Evolutionary conservation across 192 early-diverging fungal genomes (phyloP).

Genomic region (Helicostylum pulchrum): DNA sequence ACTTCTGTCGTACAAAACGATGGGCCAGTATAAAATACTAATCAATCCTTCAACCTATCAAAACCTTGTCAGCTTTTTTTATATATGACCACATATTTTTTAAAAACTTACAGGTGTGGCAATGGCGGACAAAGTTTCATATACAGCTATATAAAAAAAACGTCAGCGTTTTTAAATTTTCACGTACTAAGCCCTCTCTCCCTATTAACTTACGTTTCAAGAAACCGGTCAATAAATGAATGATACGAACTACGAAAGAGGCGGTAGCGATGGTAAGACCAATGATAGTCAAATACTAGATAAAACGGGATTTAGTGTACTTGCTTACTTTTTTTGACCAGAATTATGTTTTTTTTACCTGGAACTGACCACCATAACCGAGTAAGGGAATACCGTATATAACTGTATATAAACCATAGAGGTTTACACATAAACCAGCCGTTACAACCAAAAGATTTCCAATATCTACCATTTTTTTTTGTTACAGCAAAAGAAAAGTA

Average conservation of each 20-base stretch:
- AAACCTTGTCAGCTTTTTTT: not conserved
- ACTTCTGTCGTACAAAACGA: constrained; percentile 20
- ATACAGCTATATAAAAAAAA: constrained; percentile 1
- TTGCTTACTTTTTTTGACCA: not conserved
- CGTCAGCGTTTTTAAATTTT: not conserved
- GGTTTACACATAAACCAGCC: constrained; percentile 7
- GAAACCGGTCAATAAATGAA: constrained; percentile 23
- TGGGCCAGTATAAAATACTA: constrained; percentile 31
- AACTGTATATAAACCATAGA: constrained; percentile 4
- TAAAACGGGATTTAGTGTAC: not conserved
- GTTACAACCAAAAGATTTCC: constrained; percentile 1
- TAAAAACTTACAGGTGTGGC: constrained; percentile 24
- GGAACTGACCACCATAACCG: constrained; percentile 28
- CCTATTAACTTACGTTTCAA: constrained; percentile 18
- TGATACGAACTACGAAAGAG: constrained; percentile 16
- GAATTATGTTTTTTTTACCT: not conserved
- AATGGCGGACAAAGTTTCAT: constrained; percentile 17
- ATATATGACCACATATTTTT: not conserved
- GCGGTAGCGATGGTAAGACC: constrained; percentile 18
- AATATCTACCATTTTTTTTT: too few relatives aligned
- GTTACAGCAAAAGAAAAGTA: too few relatives aligned
- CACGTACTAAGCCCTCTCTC: not conserved
- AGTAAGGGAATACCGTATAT: constrained; percentile 1
- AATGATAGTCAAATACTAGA: constrained; percentile 30
- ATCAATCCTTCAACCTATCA: constrained; percentile 33